Evolutionary conservation across 805 yeast genomes (phyloP).

Genomic region (Candida peoriensis): DNA sequence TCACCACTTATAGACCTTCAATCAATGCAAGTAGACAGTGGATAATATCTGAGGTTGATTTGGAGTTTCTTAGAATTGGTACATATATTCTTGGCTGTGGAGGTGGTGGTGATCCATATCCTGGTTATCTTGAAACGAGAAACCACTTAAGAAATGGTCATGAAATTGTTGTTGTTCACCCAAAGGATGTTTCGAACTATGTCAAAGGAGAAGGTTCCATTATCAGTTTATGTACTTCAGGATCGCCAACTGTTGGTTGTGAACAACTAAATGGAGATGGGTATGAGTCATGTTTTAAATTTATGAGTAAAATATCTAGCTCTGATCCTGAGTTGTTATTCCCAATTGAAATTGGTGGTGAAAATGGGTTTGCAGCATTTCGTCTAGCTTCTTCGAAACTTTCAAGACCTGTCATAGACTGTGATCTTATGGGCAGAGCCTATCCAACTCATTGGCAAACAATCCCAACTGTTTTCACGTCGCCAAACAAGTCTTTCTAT

Average conservation of each 20-base stretch:
- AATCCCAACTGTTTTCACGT: slow-evolving; percentile 19
- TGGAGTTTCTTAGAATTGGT: slow-evolving; percentile 37
- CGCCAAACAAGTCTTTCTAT: slow-evolving; percentile 17
- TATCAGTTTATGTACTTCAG: slow-evolving; percentile 28
- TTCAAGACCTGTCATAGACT: slow-evolving; percentile 31
- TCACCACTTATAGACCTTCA: slow-evolving; percentile 13
- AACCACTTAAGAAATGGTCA: slow-evolving; percentile 33
- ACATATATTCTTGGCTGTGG: slow-evolving; percentile 45
- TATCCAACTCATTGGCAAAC: slow-evolving; percentile 29
- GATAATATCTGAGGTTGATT: slow-evolving; percentile 26
- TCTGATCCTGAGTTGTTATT: slow-evolving; percentile 31
- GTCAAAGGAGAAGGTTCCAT: slow-evolving; percentile 22
- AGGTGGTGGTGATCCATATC: slow-evolving; percentile 47
- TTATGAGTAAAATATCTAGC: slow-evolving; percentile 27
- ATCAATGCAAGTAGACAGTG: slow-evolving; percentile 21
- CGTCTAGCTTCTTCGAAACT: slow-evolving; percentile 13
- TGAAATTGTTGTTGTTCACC: slow-evolving; percentile 29
- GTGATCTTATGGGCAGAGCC: slow-evolving; percentile 33
- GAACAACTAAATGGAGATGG: slow-evolving; percentile 35
- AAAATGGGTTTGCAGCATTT: slow-evolving; percentile 33
- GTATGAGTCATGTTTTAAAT: slow-evolving; percentile 16
- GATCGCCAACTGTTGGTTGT: slow-evolving; percentile 18
- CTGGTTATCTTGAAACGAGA: slow-evolving; percentile 30
- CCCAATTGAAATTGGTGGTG: slow-evolving; percentile 41
- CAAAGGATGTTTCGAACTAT: slow-evolving; percentile 7